Base-by-base conservation (phyloP, 2,329 filamentous ascomycete genomes). In the Pyricularia sp. region DNA sequence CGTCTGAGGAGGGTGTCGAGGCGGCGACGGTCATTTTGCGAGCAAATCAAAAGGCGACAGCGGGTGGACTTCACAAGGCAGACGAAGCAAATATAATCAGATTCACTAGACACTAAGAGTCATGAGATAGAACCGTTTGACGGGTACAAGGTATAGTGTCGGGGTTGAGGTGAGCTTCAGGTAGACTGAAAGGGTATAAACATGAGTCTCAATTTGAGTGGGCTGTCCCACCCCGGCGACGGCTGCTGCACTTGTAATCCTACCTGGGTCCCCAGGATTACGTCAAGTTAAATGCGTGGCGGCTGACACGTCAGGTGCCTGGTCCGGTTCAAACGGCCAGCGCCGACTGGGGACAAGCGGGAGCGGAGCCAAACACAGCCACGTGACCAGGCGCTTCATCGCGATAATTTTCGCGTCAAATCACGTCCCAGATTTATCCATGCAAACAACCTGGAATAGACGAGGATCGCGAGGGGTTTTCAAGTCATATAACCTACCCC, bases 1-100 rank as follows among this genome's bases (percentile, higher is more conserved):
- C 69, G 53, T 71, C 72, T 67, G 70, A 72, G 60, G 68, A 70
- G 62, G 74, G 72, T 73, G 75, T 75, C 64, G 62, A 67, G 67
- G 24, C 62, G 63, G 66, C 59, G n/a, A 60, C 62, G 31, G 40
- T 63, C 62, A 63, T 63, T 53, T 53, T 63, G 31, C 35, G 49
- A 28, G 62, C 62, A 44, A 28, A 28, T n/a, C 13, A 26, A 44
- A 30, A 26, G 24, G 22, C 19, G 40, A n/a, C 26, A 40, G 30
- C 22, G 31, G 26, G 49, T 31, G 16, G 62, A 28, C 26, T 40
- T 28, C 49, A 30, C 35, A 53, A 16, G 40, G 24, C 24, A 53
- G 40, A 28, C 28, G 55, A 28, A 59, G 24, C 55, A 28, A 49
- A n/a, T 49, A 49, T 49, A 49, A 49, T n/a, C 19, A 49, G 19